phyloP scores from a whole-genome alignment of 2,329 filamentous ascomycete genomes.

The Penicillium sp. region DNA sequence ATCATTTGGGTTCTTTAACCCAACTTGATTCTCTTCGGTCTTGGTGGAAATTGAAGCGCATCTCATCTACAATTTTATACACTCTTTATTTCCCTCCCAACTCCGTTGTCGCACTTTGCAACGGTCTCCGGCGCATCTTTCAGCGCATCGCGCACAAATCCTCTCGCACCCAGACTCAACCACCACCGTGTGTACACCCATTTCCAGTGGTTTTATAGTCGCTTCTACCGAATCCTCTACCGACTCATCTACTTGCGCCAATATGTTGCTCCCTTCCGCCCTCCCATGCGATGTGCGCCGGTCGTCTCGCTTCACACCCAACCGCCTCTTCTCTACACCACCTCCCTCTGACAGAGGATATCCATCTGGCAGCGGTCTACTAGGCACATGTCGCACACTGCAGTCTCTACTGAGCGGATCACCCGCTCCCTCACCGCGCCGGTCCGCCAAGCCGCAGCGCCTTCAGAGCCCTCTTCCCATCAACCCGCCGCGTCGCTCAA shows the following conservation, averaged over 20 bases:
- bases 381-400: constrained; percentile 41
- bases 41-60: constrained; percentile 24
- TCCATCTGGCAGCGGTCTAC: constrained; percentile 35
- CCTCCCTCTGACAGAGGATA: constrained; percentile 35
- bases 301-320: constrained; percentile 34
- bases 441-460: constrained; percentile 31
- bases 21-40: constrained; percentile 47
- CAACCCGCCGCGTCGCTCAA: constrained; percentile 24
- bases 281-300: constrained; percentile 42
- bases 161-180: constrained; percentile 14
- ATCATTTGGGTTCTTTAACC: constrained; percentile 45
- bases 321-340: constrained; percentile 37
- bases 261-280: constrained; percentile 45
- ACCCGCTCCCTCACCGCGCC: constrained; percentile 35
- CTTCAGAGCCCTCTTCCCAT: constrained; percentile 40
- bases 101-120: constrained; percentile 18
- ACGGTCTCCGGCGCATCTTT: constrained; percentile 33
- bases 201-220: background rate
- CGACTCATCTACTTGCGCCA: constrained; percentile 9
- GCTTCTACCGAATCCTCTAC: background rate
- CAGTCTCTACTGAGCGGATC: constrained; percentile 41
- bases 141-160: constrained; percentile 18
- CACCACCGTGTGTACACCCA: background rate
- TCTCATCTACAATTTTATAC: constrained; percentile 1
- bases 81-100: constrained; percentile 17